phyloP scores from a whole-genome alignment of 2,329 filamentous ascomycete genomes.

The Fusarium foetens region DNA sequence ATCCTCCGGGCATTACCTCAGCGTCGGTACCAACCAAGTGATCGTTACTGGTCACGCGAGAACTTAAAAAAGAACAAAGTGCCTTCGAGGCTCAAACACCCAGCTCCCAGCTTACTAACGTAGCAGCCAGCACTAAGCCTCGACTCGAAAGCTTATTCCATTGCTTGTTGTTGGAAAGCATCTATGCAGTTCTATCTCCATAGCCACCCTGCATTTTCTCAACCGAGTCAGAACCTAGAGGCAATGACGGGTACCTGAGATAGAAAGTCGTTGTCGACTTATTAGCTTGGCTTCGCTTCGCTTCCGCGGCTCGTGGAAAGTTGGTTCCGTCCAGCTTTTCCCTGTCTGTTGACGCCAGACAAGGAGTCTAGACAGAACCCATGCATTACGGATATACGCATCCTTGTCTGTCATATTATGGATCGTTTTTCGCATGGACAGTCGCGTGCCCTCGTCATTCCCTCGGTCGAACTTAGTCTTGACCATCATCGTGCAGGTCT shows the following conservation, averaged over 20 bases:
- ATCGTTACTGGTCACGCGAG: conserved; percentile 6
- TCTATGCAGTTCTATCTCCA: not conserved
- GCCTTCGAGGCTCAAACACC: not conserved
- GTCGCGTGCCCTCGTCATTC: not conserved
- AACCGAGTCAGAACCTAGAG: not conserved
- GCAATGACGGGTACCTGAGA: not conserved
- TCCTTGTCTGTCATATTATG: conserved; percentile 7
- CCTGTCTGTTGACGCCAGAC: not conserved
- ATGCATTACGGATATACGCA: conserved; percentile 9
- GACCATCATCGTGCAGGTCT: conserved; percentile 19
- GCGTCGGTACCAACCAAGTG: not conserved
- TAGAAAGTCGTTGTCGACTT: not conserved
- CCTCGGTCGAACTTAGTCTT: conserved; percentile 2
- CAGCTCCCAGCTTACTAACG: not conserved
- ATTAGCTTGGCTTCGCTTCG: not conserved
- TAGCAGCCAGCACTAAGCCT: not conserved
- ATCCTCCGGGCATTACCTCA: not conserved
- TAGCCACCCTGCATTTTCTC: too few species aligned
- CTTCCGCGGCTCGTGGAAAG: conserved; percentile 2
- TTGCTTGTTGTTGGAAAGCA: not conserved
- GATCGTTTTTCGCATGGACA: not conserved
- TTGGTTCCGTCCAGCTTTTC: conserved; percentile 8
- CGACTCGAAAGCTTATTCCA: not conserved
- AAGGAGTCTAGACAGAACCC: conserved; percentile 1
- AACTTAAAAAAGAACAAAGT: not conserved